phyloP scores from a whole-genome alignment of 164 flowering plant genomes.

The Dillenia turbinata region DNA sequence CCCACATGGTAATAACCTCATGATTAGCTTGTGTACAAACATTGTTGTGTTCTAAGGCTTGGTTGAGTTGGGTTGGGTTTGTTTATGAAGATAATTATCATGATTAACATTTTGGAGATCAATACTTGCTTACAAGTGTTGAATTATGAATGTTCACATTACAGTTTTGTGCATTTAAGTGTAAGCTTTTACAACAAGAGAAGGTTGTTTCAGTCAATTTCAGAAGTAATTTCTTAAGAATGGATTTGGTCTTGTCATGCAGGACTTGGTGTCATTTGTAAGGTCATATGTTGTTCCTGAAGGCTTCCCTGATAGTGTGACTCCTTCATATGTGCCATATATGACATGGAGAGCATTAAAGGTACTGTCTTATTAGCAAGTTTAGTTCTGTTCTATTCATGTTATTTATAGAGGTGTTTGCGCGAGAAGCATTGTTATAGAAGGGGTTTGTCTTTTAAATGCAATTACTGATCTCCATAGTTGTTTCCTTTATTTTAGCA shows the following conservation, averaged over 20 bases:
- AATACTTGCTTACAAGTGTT: background rate
- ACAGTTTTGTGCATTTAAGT: no score
- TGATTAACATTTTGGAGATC: background rate
- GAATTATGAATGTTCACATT: no score
- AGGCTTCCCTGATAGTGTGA: conserved; percentile 94
- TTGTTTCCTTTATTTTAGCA: conserved; percentile 41
- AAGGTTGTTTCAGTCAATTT: background rate
- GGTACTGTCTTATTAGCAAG: conserved; percentile 35
- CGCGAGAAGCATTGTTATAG: no score
- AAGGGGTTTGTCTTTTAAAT: no score
- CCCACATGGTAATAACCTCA: no score
- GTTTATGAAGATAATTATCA: background rate
- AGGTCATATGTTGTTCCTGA: conserved; percentile 97
- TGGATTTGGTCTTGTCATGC: conserved; percentile 19
- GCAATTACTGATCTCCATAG: background rate
- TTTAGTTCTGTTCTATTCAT: no score
- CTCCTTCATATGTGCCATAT: conserved; percentile 90
- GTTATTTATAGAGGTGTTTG: no score
- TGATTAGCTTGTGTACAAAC: no score
- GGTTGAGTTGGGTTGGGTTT: background rate
- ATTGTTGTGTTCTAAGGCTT: no score
- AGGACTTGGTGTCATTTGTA: conserved; percentile 78
- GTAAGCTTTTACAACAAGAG: no score
- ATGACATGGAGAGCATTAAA: conserved; percentile 97
- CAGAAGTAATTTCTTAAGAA: background rate